These are phyloP conservation scores for Suillus ampliporus DNA, from an alignment of 768 basidiomycete species.

Conservation along the genomic window DNA sequence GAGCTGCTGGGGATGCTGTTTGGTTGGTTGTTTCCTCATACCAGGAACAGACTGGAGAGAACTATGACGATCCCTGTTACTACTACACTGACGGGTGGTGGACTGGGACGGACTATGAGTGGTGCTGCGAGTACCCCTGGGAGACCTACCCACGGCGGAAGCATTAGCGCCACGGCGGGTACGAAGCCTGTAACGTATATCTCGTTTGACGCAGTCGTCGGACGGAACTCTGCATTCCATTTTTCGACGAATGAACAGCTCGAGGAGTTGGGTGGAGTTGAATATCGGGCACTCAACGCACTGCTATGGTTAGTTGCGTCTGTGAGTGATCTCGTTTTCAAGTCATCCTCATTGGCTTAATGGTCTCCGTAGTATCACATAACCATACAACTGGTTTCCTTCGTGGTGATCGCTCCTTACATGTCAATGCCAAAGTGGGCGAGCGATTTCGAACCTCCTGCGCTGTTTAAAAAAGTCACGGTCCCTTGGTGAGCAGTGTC, in stretches of 20 bases:
- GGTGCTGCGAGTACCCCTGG: constrained; percentile 37
- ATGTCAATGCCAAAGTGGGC: constrained; percentile 67
- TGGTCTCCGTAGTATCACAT: constrained; percentile 73
- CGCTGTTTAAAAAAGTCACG: constrained; percentile 57
- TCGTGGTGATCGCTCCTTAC: constrained; percentile 82
- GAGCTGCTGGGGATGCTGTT: constrained; percentile 57
- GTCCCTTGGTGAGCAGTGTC: constrained; percentile 62
- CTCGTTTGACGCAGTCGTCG: constrained; percentile 84
- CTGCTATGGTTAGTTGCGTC: constrained; percentile 80
- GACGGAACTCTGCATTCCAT: constrained; percentile 77
- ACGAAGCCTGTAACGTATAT: constrained; percentile 76
- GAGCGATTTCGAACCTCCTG: constrained; percentile 61
- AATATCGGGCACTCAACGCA: constrained; percentile 84
- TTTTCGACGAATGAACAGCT: constrained; percentile 78
- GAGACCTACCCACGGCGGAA: constrained; percentile 5
- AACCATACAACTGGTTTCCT: constrained; percentile 67
- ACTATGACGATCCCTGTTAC: constrained; percentile 81
- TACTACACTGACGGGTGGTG: constrained; percentile 52
- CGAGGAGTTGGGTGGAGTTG: constrained; percentile 93
- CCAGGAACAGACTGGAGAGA: constrained; percentile 61
- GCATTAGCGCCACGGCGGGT: constrained; percentile 40
- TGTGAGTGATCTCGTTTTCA: constrained; percentile 51
- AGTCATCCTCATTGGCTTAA: background rate
- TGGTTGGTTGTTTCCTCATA: constrained; percentile 63
- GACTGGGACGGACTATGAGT: constrained; percentile 29